A percentile compares a stretch with the other conserved stretches of the same genome.
These are phyloP conservation scores for Opeltia flavorubescens DNA, from an alignment of 495 filamentous ascomycete species.

Conservation along the genomic window DNA sequence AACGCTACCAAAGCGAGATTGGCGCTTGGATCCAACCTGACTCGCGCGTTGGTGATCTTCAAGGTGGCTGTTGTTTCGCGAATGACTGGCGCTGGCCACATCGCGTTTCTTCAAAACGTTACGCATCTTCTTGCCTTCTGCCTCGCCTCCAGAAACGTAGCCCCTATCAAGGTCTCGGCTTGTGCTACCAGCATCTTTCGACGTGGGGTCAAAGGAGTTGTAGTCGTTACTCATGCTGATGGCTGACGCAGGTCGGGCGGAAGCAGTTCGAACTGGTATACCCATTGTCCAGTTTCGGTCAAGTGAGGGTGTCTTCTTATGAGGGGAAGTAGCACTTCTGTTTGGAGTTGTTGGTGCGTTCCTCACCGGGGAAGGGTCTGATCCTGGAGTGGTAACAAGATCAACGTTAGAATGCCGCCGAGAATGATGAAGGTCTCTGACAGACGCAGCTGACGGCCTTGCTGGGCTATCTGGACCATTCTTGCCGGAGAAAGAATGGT, in stretches of 20 bases:
- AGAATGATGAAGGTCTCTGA: constrained; percentile 73
- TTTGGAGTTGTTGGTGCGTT: constrained; percentile 4
- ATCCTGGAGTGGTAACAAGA: constrained; percentile 21
- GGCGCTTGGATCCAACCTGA: constrained; percentile 46
- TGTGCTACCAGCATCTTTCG: constrained; percentile 13
- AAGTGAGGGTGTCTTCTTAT: constrained; percentile 77
- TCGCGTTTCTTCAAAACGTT: constrained; percentile 75
- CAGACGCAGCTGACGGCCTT: constrained; percentile 65
- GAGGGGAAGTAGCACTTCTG: constrained; percentile 23
- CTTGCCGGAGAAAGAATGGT: constrained; percentile 29
- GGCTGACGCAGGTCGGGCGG: constrained; percentile 11
- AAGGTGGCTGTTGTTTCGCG: constrained; percentile 54
- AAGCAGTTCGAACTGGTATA: constrained; percentile 19
- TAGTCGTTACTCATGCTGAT: constrained; percentile 21
- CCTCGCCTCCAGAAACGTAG: constrained; percentile 85
- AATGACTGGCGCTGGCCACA: constrained; percentile 37
- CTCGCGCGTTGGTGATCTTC: constrained; percentile 45
- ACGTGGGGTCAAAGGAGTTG: constrained; percentile 11
- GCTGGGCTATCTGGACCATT: constrained; percentile 40
- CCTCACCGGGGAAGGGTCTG: constrained; percentile 10
- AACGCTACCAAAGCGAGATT: constrained; percentile 66
- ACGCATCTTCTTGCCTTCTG: constrained; percentile 51
- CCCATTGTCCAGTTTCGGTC: constrained; percentile 83
- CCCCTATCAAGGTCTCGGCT: constrained; percentile 63
- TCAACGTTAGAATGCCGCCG: constrained; percentile 80